A percentile compares a stretch with the other conserved stretches of the same genome.
These are phyloP conservation scores for Xerocomellus intermedius DNA, from an alignment of 768 basidiomycete species.

Conservation along the genomic window DNA sequence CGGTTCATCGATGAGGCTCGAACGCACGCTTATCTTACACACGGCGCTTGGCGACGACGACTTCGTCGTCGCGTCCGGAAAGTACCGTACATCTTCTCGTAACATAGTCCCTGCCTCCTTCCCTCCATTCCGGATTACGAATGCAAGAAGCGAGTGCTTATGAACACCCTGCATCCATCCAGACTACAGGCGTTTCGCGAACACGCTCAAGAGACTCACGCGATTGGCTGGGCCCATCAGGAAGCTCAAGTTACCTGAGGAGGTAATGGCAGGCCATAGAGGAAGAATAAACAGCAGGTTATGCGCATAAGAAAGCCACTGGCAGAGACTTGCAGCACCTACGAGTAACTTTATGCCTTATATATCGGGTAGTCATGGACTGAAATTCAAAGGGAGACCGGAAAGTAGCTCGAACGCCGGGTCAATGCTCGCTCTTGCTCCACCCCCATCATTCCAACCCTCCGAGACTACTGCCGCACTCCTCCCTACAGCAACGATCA, in stretches of 20 bases:
- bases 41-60: conserved; percentile 65
- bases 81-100: conserved; percentile 55
- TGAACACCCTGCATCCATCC: conserved; percentile 6
- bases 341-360: no score
- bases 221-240: conserved; percentile 64
- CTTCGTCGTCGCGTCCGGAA: conserved; percentile 61
- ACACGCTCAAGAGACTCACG: conserved; percentile 53
- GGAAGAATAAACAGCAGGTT: no score
- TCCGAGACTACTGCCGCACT: no score
- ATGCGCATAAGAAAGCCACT: no score
- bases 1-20: conserved; percentile 43
- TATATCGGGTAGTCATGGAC: no score
- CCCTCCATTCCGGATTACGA: background rate
- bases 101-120: background rate
- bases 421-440: no score
- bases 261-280: conserved; percentile 48
- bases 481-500: no score
- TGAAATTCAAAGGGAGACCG: no score
- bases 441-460: no score
- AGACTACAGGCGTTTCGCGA: conserved; percentile 80
- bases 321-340: no score
- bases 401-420: no score
- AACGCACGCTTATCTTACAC: conserved; percentile 65
- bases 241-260: conserved; percentile 42
- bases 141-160: conserved; percentile 2